phyloP scores from a whole-genome alignment of 2,329 filamentous ascomycete genomes.

The Pestalotiopsis sp. region DNA sequence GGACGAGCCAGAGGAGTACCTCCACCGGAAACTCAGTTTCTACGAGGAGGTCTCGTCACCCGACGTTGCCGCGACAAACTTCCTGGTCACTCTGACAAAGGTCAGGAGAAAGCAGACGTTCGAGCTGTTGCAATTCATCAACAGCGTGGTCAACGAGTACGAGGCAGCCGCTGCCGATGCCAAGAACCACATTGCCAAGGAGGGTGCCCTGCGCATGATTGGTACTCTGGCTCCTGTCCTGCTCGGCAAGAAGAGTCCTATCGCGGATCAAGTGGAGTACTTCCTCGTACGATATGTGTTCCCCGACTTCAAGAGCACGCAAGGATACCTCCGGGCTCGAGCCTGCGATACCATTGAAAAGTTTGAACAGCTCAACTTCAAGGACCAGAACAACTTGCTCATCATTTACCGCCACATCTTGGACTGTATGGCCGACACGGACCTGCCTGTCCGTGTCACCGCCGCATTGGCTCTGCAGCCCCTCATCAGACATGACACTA shows the following conservation, averaged over 20 bases:
- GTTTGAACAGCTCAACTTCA: slow-evolving; percentile 96
- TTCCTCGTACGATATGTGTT: slow-evolving; percentile 99
- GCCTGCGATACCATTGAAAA: slow-evolving; percentile 98
- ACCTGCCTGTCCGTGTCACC: slow-evolving; percentile 90
- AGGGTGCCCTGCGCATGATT: slow-evolving; percentile 96
- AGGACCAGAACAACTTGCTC: slow-evolving; percentile 92
- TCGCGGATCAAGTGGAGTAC: slow-evolving; percentile 96
- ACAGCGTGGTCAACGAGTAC: slow-evolving; percentile 91
- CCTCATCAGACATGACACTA: slow-evolving; percentile 92
- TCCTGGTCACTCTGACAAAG: slow-evolving; percentile 93
- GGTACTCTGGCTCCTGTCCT: slow-evolving; percentile 93
- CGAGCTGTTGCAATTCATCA: slow-evolving; percentile 91
- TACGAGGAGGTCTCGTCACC: slow-evolving; percentile 96
- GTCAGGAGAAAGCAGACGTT: slow-evolving; percentile 94
- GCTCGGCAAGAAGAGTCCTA: slow-evolving; percentile 96
- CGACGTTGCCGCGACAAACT: slow-evolving; percentile 94
- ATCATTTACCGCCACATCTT: slow-evolving; percentile 96
- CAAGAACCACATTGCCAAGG: slow-evolving; percentile 94
- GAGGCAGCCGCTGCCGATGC: slow-evolving; percentile 81
- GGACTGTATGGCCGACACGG: slow-evolving; percentile 94
- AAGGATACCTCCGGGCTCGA: slow-evolving; percentile 90
- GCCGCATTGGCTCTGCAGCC: slow-evolving; percentile 93
- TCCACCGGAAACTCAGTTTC: slow-evolving; percentile 96
- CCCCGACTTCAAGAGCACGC: slow-evolving; percentile 90
- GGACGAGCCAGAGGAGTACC: slow-evolving; percentile 92